Base-by-base conservation (phyloP, 495 filamentous ascomycete species). In the Hyaloscypha finlandica region DNA sequence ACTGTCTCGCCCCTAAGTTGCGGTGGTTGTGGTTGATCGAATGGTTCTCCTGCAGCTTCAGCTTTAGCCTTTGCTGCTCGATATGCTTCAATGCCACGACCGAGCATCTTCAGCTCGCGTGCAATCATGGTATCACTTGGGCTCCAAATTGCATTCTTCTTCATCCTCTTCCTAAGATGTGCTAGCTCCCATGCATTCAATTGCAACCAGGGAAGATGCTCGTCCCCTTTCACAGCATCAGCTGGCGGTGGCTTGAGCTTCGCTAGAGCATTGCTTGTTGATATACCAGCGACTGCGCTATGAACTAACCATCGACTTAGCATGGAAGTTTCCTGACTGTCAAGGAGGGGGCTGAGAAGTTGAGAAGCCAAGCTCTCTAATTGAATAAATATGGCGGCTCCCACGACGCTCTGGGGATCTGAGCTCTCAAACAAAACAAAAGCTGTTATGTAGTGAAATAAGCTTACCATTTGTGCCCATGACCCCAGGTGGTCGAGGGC, bases 81-180 rank as follows among this genome's bases (percentile, higher is more conserved):
- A 71, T 91, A 96, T 19, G 86, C 86, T 51, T 92, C 91, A 70
- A 87, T 77, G 16, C 96, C 95, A 48, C 95, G 89, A 16, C 89
- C 90, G 22, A 91, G 81, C 9, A 84, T 80, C 54, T 88, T 89
- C 9, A 99, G 84, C 75, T 98, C 93, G 14, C 94, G 86, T 29
- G 92, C 86, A 54, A 98, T 94, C 95, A 99, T 99, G 0, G 96
- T 96, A 68, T 96, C 92, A 71, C 92, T 96, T 0, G 95, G 95
- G 45, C 89, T 89, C 95, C 95, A 99, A 8, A 93, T 88, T 0
- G 94, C 91, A 71, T 99, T 99, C 84, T 99, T 99, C 81, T 99
- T 99, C 95, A 99, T 99, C 61, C 92, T 86, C 79, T 98, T 98
- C 56, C 95, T 84, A 16, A 99, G 81, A 59, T 88, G 89, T 4